These are phyloP conservation scores for Lasiodiplodia sp. DNA, from an alignment of 2,329 filamentous ascomycete species.

Conservation along the genomic window DNA sequence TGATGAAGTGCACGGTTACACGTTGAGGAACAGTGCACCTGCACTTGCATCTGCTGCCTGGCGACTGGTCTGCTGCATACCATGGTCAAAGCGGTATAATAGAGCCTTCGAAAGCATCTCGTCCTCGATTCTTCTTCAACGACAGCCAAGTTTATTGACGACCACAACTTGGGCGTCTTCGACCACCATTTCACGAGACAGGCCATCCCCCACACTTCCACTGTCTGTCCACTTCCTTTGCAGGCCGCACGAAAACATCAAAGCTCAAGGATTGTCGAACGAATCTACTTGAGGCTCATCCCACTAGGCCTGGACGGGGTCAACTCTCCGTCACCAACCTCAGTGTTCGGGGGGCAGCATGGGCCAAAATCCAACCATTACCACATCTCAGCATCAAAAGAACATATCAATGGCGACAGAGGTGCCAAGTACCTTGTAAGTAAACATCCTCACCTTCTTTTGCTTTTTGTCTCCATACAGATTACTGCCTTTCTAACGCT, in stretches of 20 bases:
- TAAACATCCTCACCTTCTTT: not conserved
- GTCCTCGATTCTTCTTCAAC: not conserved
- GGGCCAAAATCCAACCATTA: not conserved
- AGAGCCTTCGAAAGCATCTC: not conserved
- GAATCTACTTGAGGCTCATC: no score
- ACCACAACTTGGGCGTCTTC: not conserved
- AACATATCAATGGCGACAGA: not conserved
- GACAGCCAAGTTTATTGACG: not conserved
- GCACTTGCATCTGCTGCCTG: not conserved
- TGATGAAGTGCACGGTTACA: not conserved
- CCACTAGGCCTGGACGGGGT: no score
- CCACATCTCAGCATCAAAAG: not conserved
- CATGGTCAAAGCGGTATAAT: not conserved
- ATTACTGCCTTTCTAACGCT: not conserved
- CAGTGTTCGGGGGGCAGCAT: not conserved
- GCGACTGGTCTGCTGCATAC: not conserved
- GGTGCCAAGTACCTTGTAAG: not conserved
- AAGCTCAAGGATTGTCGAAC: no score
- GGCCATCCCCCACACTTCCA: not conserved
- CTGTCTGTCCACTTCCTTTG: no score
- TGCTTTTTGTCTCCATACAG: not conserved
- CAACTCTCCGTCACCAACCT: no score
- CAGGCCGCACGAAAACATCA: no score
- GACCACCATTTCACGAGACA: not conserved
- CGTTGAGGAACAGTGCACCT: not conserved